Percentiles rank a stretch among this genome's conserved stretches.
Evolutionary conservation across 129 eudicot species (phyloP).

Genomic region (Mikania micrantha): DNA sequence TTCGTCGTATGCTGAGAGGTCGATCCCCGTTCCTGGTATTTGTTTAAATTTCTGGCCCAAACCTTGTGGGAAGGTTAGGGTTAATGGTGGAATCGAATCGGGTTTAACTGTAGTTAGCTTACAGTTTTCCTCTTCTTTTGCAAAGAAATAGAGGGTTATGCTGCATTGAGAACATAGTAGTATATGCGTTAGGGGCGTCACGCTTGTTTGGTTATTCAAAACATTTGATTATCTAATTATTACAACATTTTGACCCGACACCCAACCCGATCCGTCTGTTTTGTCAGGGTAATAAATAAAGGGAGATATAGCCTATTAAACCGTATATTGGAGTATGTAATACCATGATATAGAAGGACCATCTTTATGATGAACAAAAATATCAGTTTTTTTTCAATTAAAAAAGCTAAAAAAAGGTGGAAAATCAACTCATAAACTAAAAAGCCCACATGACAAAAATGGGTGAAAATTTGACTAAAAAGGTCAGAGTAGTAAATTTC

Average conservation of each 20-base stretch:
- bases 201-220: too few relatives aligned
- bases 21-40: constrained; percentile 78
- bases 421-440: neutral
- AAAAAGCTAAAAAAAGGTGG: neutral
- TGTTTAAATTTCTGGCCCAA: constrained; percentile 81
- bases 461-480: neutral
- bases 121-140: constrained; percentile 87
- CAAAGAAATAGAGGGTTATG: constrained; percentile 79
- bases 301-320: neutral
- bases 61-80: constrained; percentile 64
- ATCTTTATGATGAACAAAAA: neutral
- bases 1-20: constrained; percentile 57
- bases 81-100: constrained; percentile 47
- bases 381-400: neutral
- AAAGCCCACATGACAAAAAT: neutral
- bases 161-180: constrained; percentile 30
- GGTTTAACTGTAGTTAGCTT: constrained; percentile 48
- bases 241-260: too few relatives aligned
- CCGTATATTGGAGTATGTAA: neutral
- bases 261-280: too few relatives aligned
- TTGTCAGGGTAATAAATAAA: neutral
- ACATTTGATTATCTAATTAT: too few relatives aligned
- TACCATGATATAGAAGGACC: neutral
- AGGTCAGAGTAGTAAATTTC: neutral
- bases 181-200: neutral